phyloP scores from a whole-genome alignment of 352 stramenopile genomes.

The Albugo laibachii region DNA sequence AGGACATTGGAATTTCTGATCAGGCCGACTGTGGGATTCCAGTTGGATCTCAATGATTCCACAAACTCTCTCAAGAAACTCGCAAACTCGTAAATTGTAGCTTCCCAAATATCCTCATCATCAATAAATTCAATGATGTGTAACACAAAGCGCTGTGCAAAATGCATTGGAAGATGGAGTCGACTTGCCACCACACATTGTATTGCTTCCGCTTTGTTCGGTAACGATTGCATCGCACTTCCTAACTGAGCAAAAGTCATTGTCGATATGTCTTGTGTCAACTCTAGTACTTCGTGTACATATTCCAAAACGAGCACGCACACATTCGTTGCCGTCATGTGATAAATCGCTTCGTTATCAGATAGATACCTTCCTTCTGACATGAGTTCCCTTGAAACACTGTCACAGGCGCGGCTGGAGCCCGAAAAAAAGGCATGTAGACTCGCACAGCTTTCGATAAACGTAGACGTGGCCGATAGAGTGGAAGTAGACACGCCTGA shows the following conservation, averaged over 20 bases:
- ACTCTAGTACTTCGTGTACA: conserved; percentile 33
- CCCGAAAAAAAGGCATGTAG: neutral
- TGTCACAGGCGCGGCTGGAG: neutral
- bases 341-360: neutral
- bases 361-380: neutral
- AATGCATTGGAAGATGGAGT: conserved; percentile 38
- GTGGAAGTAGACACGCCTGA: neutral
- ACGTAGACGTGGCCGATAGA: neutral
- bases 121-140: conserved; percentile 43
- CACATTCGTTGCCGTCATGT: conserved; percentile 20
- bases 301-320: conserved; percentile 32
- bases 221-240: conserved; percentile 34
- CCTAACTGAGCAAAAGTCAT: conserved; percentile 36
- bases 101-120: conserved; percentile 55
- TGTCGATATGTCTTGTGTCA: conserved; percentile 20
- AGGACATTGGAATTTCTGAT: conserved; percentile 31
- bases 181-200: conserved; percentile 30
- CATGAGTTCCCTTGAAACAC: neutral
- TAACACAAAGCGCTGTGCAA: conserved; percentile 36
- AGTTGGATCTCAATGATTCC: conserved; percentile 3
- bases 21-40: conserved; percentile 4
- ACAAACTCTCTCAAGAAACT: conserved; percentile 25
- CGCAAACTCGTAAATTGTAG: conserved; percentile 32
- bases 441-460: neutral
- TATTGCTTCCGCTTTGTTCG: conserved; percentile 42